Percentiles rank a stretch among this genome's conserved stretches.
Evolutionary conservation across 2,329 filamentous ascomycete species (phyloP).

Genomic region (Chalaropsis ovoidea): DNA sequence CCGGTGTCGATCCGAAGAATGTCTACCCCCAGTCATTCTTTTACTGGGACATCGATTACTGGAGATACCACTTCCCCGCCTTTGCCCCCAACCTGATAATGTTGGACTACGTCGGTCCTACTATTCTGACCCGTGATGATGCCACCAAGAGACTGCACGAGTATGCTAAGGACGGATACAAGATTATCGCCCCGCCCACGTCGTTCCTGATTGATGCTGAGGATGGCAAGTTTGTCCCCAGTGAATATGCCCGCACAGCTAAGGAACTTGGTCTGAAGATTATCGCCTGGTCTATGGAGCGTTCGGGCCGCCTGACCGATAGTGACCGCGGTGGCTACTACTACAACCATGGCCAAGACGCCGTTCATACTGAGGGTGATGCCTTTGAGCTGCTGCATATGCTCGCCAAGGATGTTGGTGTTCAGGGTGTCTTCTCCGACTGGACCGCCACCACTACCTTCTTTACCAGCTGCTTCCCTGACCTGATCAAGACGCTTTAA

Average conservation of each 20-base stretch:
- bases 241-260: conserved; percentile 50
- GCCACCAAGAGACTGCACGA: conserved; percentile 47
- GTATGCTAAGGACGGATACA: conserved; percentile 52
- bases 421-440: conserved; percentile 55
- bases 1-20: conserved; percentile 42
- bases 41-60: conserved; percentile 55
- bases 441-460: conserved; percentile 61
- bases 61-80: conserved; percentile 50
- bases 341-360: conserved; percentile 45
- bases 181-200: conserved; percentile 55
- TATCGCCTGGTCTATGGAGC: conserved; percentile 59
- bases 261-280: conserved; percentile 53
- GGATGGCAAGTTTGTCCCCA: conserved; percentile 49
- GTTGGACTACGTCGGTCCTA: conserved; percentile 53
- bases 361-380: conserved; percentile 53
- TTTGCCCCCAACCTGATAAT: conserved; percentile 54
- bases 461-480: conserved; percentile 57
- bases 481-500: too few species aligned
- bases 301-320: conserved; percentile 49
- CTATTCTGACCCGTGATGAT: conserved; percentile 40
- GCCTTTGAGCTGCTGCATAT: conserved; percentile 57
- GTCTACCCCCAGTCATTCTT: conserved; percentile 59
- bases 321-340: conserved; percentile 44
- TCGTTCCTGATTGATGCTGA: conserved; percentile 49
- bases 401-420: conserved; percentile 49